Evolutionary conservation across 2,329 filamentous ascomycete species (phyloP).

Genomic region (Colletotrichum spaethianum): DNA sequence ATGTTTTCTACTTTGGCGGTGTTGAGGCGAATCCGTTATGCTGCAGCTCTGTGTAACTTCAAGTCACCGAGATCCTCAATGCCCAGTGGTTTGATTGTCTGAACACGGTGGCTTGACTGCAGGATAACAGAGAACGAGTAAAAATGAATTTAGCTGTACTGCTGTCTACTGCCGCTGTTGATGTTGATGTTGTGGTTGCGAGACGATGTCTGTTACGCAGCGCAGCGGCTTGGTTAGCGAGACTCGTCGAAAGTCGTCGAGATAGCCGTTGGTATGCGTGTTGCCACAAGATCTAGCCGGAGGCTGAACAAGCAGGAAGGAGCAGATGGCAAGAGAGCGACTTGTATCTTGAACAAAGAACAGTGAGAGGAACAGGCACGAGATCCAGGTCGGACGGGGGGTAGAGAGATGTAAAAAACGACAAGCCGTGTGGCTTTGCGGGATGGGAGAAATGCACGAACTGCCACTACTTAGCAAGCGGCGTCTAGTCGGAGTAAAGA

Average conservation of each 20-base stretch:
- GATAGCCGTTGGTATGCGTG: slow-evolving; percentile 4
- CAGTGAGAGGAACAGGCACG: slow-evolving; percentile 2
- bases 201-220: slow-evolving; percentile 30
- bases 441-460: slow-evolving; percentile 32
- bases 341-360: slow-evolving; percentile 10
- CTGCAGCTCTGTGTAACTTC: slow-evolving; percentile 35
- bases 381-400: slow-evolving; percentile 12
- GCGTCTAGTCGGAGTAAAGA: slow-evolving; percentile 37
- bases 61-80: slow-evolving; percentile 25
- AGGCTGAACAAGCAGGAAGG: slow-evolving; percentile 8
- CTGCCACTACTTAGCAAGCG: slow-evolving; percentile 9
- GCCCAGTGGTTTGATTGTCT: slow-evolving; percentile 21
- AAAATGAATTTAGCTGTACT: slow-evolving; percentile 3
- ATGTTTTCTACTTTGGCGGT: slow-evolving; percentile 22
- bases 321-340: not conserved
- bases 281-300: slow-evolving; percentile 4
- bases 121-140: slow-evolving; percentile 9
- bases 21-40: slow-evolving; percentile 22
- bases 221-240: slow-evolving; percentile 33
- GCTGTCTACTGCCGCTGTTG: slow-evolving; percentile 11
- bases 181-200: not conserved
- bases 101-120: slow-evolving; percentile 20
- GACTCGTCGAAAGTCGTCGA: slow-evolving; percentile 8
- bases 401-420: slow-evolving; percentile 30
- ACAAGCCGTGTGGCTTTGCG: slow-evolving; percentile 29